Evolutionary conservation across 2,329 filamentous ascomycete genomes (phyloP).

Genomic region (Sporothrix brunneoviolacea): DNA sequence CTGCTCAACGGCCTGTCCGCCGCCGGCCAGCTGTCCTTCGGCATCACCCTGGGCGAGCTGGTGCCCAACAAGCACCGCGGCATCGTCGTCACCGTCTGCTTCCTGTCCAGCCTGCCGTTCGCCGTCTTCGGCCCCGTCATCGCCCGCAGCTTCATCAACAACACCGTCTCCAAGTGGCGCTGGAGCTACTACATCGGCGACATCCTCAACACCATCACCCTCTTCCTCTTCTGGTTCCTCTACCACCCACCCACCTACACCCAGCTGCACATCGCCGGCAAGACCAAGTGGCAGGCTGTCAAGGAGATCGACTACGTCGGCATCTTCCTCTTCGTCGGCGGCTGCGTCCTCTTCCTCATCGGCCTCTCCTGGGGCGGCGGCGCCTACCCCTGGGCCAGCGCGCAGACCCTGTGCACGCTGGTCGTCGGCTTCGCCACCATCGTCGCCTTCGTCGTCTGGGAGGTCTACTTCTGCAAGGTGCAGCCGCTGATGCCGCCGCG

Average conservation of each 20-base stretch:
- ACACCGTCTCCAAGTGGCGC: slow-evolving; percentile 38
- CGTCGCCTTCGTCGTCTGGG: slow-evolving; percentile 31
- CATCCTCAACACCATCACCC: slow-evolving; percentile 34
- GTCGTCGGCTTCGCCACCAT: slow-evolving; percentile 32
- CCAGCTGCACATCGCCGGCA: slow-evolving; percentile 33
- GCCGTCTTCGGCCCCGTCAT: slow-evolving; percentile 41
- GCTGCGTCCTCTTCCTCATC: slow-evolving; percentile 36
- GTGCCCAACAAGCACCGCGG: slow-evolving; percentile 37
- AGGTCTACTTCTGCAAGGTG: slow-evolving; percentile 29
- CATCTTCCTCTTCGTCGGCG: slow-evolving; percentile 35
- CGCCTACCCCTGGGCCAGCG: slow-evolving; percentile 36
- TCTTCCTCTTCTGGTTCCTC: slow-evolving; percentile 35
- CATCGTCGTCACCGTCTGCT: slow-evolving; percentile 30
- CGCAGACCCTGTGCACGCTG: slow-evolving; percentile 30
- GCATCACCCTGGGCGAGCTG: slow-evolving; percentile 35
- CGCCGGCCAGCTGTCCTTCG: slow-evolving; percentile 35
- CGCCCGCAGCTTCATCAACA: slow-evolving; percentile 36
- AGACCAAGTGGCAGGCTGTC: slow-evolving; percentile 31
- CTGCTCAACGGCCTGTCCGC: slow-evolving; percentile 33
- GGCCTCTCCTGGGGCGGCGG: slow-evolving; percentile 38
- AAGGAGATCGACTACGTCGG: slow-evolving; percentile 41
- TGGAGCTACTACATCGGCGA: slow-evolving; percentile 45
- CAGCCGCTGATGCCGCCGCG: slow-evolving; percentile 36
- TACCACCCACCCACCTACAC: slow-evolving; percentile 42
- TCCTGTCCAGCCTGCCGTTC: slow-evolving; percentile 34